These are phyloP conservation scores for Epichloe amarillans DNA, from an alignment of 2,329 filamentous ascomycete genomes.

Conservation along the genomic window DNA sequence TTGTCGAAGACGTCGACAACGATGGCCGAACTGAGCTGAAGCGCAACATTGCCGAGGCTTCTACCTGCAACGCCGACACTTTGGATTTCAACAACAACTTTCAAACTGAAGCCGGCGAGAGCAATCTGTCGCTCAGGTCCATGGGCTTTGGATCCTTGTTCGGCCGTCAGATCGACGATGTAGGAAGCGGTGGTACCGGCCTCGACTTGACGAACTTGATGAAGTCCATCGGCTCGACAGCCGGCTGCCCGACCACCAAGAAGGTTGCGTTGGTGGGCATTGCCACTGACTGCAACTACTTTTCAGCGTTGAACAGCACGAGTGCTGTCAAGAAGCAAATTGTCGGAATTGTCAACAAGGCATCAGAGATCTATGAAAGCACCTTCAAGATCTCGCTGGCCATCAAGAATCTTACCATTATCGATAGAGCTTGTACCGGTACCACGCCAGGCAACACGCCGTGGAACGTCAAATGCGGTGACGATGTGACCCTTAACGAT, in stretches of 20 bases:
- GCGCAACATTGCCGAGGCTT: slow-evolving; percentile 33
- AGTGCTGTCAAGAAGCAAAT: slow-evolving; percentile 56
- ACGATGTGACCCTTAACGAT: slow-evolving; percentile 51
- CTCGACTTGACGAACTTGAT: slow-evolving; percentile 64
- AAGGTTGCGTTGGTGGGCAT: slow-evolving; percentile 87
- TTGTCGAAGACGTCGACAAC: slow-evolving; percentile 27
- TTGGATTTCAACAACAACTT: slow-evolving; percentile 67
- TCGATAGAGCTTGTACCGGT: slow-evolving; percentile 59
- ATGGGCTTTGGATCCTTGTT: slow-evolving; percentile 54
- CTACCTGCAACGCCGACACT: slow-evolving; percentile 59
- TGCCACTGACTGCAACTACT: slow-evolving; percentile 88
- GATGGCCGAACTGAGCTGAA: slow-evolving; percentile 47
- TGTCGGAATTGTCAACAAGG: slow-evolving; percentile 71
- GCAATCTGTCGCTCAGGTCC: slow-evolving; percentile 39
- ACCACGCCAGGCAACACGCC: slow-evolving; percentile 51
- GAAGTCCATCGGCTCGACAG: slow-evolving; percentile 63
- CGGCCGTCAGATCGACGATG: slow-evolving; percentile 59
- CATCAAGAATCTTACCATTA: slow-evolving; percentile 73
- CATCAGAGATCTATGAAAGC: slow-evolving; percentile 75
- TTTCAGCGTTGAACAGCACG: slow-evolving; percentile 51
- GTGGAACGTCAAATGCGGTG: slow-evolving; percentile 72
- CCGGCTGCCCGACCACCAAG: slow-evolving; percentile 79
- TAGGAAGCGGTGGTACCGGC: slow-evolving; percentile 49
- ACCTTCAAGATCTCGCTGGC: slow-evolving; percentile 93
- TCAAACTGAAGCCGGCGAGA: slow-evolving; percentile 46